Evolutionary conservation across 495 filamentous ascomycete species (phyloP), one percentile per base, ranked within the genome.

Genomic region (Diplogelasinospora grovesii): DNA sequence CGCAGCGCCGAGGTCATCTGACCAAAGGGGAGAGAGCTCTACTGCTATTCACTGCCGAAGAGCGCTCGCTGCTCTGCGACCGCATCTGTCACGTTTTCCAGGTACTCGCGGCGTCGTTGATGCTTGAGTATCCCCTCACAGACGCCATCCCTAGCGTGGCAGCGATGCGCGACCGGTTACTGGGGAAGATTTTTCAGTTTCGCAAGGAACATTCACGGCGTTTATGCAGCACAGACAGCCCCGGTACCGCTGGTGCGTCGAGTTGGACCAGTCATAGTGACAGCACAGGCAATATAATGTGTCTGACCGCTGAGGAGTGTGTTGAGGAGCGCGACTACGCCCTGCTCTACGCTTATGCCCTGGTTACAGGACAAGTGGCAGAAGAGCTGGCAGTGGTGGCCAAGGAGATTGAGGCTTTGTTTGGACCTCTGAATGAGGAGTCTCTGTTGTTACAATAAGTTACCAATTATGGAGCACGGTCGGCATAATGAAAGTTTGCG

Each of bases 61-160:
- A 98, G 56, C 70, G 90, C 18, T 75, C 71, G 15, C 78, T 86
- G 52, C 68, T 97, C 16, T 89, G 85, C 45, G 73, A 81, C 18
- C 77, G 92, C 23, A 92, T 97, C 46, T 90, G 86, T 56, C 92
- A 98, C 70, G 73, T 98, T 27, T 83, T 97, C 44, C 86, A 92
- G 46, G 89, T 95, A 2, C 75, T 98, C 46, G 92, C 90, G 1
- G 89, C 84, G 1, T 92, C 86, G 1, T 77, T 97, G 60, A 92
- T 92, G 66, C 73, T 97, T 1, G 89, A 93, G 55, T 96, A 94
- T 47, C 90, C 92, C 0, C 66, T 98, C 26, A 93, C 83, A 18
- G 86, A 93, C 50, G 83, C 82, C 16, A 63, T 97, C 9, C 92
- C 92, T 4, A 90, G 79, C 45, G 82, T 89, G 18, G 74, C 83